These are phyloP conservation scores for Oldenlandia corymbosa DNA, from an alignment of 257 asterid genomes.

Conservation along the genomic window DNA sequence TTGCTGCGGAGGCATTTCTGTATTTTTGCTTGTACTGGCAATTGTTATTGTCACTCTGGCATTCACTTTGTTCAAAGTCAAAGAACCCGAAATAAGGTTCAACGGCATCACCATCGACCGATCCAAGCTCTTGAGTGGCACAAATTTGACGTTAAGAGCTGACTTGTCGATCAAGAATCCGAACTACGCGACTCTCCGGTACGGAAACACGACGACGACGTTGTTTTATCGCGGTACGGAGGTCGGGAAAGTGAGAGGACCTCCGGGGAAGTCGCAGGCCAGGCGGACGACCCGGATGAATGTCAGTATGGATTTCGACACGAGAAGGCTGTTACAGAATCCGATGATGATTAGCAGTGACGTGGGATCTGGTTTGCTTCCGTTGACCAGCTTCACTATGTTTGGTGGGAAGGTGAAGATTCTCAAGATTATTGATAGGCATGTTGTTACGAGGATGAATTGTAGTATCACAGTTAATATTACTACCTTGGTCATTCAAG, in stretches of 20 bases:
- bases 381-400: constrained; percentile 43
- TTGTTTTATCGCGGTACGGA: constrained; percentile 45
- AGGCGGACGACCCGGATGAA: constrained; percentile 72
- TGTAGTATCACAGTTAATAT: constrained; percentile 53
- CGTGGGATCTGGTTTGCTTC: constrained; percentile 36
- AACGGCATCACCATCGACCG: constrained; percentile 38
- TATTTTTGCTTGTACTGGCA: constrained; percentile 43
- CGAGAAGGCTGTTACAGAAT: constrained; percentile 38
- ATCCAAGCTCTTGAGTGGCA: constrained; percentile 34
- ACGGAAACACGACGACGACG: constrained; percentile 60
- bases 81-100: constrained; percentile 50
- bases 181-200: constrained; percentile 58
- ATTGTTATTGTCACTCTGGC: constrained; percentile 32
- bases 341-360: constrained; percentile 49
- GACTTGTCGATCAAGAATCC: constrained; percentile 79
- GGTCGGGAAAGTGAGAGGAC: constrained; percentile 76
- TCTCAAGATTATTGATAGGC: constrained; percentile 31
- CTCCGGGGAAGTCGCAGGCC: constrained; percentile 69
- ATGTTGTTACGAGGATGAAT: constrained; percentile 66
- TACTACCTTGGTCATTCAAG: constrained; percentile 41
- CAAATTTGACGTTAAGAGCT: constrained; percentile 55
- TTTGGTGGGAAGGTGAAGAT: constrained; percentile 68
- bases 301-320: constrained; percentile 51
- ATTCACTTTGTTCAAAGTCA: constrained; percentile 66
- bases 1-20: constrained; percentile 33